Evolutionary conservation across 176 grass and related monocot genomes (phyloP), one percentile per base, ranked within the genome.

Genomic region (Themeda triandra): DNA sequence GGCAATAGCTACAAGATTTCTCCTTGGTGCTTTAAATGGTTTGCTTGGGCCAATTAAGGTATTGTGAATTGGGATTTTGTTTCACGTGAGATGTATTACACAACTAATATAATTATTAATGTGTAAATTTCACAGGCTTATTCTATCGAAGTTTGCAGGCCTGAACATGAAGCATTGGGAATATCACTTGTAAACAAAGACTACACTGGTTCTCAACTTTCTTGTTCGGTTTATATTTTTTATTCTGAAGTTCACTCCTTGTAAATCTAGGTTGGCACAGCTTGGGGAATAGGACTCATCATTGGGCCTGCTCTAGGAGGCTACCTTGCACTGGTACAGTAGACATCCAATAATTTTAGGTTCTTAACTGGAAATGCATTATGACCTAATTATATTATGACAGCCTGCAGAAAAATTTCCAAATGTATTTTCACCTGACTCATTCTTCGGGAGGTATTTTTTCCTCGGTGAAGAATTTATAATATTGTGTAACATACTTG

Each of bases 321-420:
- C 37, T 99, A 86, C 83, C 82, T 99, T 79, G 89, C 93, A 72
- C 71, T 91, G 91, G 96, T 96, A 88, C 25, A 78, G 2, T 60
- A 62, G n/a, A 62, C 4, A 62, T 62, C 58, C 58, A 27, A 0
- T 27, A 62, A 13, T 13, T 62, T 62, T 62, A 62, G 58, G 10
- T 4, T 62, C 0, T 27, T 8, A 62, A 13, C 1, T 62, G 21
- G 58, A 62, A 25, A 62, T 27, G 58, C n/a, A 62, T 62, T 13
- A 5, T 62, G 10, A 62, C 11, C 51, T 87, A 37, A 12, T 1
- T 42, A 31, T 59, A 28, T 4, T 10, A 17, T 85, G 75, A 13
- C 82, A 98, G 95, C 95, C 95, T 86, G 92, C 95, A 80, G 95
- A 98, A 87, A 98, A 98, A 11, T 98, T 90, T 86, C 95, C 95